These are phyloP conservation scores for Rhynchosporium graminicola DNA, from an alignment of 2,329 filamentous ascomycete genomes.

Conservation along the genomic window DNA sequence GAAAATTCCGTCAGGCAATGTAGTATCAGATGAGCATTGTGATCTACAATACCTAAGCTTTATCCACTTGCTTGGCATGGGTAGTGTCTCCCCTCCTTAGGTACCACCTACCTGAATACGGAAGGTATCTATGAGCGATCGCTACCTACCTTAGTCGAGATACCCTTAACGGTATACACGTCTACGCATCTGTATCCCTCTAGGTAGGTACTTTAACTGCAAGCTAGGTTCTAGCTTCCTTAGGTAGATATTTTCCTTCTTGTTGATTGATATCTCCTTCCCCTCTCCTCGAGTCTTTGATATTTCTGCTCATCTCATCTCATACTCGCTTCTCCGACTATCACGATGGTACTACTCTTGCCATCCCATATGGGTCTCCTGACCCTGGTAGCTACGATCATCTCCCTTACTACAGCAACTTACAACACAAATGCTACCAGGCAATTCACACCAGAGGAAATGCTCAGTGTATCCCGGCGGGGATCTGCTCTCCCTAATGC, in stretches of 20 bases:
- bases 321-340: neutral
- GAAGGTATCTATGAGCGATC: too few species aligned
- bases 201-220: conserved; percentile 9
- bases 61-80: too few species aligned
- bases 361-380: neutral
- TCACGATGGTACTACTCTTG: conserved; percentile 6
- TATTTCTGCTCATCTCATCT: neutral
- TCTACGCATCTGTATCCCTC: neutral
- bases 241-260: conserved; percentile 17
- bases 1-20: too few species aligned
- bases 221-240: neutral
- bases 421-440: neutral
- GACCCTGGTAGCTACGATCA: neutral
- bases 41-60: too few species aligned
- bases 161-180: neutral
- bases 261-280: neutral
- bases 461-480: conserved; percentile 73
- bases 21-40: too few species aligned
- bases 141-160: too few species aligned
- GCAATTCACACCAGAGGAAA: conserved; percentile 69
- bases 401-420: conserved; percentile 9
- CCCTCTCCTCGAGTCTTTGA: conserved; percentile 18
- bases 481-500: conserved; percentile 67
- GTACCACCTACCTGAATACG: too few species aligned
- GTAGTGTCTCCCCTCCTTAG: too few species aligned